These are phyloP conservation scores for Pseudocercospora vitis DNA, from an alignment of 2,329 filamentous ascomycete genomes.

Conservation along the genomic window DNA sequence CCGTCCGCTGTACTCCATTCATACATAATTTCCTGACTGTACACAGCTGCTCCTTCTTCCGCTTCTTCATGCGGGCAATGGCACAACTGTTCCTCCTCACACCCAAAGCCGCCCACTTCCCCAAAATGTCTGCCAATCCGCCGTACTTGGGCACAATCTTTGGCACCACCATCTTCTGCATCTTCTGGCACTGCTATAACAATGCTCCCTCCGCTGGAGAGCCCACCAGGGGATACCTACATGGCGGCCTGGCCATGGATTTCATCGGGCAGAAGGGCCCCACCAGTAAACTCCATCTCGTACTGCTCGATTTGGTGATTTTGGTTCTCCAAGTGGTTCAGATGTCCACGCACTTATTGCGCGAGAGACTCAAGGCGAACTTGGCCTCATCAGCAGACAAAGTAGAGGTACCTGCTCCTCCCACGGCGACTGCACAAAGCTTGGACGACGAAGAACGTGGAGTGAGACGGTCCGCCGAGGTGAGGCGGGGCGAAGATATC, in stretches of 20 bases:
- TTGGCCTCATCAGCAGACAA: slow-evolving; percentile 24
- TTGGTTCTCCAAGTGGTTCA: slow-evolving; percentile 58
- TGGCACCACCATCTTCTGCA: slow-evolving; percentile 56
- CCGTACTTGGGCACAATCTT: slow-evolving; percentile 57
- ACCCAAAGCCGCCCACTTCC: slow-evolving; percentile 56
- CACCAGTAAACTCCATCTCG: slow-evolving; percentile 53
- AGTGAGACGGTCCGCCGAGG: slow-evolving; percentile 43
- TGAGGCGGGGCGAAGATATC: slow-evolving; percentile 41
- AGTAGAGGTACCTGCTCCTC: slow-evolving; percentile 13
- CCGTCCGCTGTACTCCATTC: not conserved
- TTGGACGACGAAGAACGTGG: slow-evolving; percentile 62
- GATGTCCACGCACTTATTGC: slow-evolving; percentile 56
- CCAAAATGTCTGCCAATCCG: slow-evolving; percentile 48
- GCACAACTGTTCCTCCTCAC: slow-evolving; percentile 61
- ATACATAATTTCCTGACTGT: slow-evolving; percentile 18
- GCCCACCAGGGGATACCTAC: slow-evolving; percentile 55
- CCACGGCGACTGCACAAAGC: slow-evolving; percentile 47
- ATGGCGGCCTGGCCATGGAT: slow-evolving; percentile 64
- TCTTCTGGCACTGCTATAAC: slow-evolving; percentile 53
- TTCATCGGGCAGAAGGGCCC: slow-evolving; percentile 63
- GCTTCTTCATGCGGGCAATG: slow-evolving; percentile 56
- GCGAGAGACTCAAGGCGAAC: slow-evolving; percentile 48
- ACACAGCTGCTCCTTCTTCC: slow-evolving; percentile 54
- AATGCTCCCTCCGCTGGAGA: slow-evolving; percentile 47
- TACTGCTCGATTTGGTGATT: slow-evolving; percentile 55